phyloP scores from a whole-genome alignment of 495 filamentous ascomycete genomes.

The Staphylotrichum tortipilum region DNA sequence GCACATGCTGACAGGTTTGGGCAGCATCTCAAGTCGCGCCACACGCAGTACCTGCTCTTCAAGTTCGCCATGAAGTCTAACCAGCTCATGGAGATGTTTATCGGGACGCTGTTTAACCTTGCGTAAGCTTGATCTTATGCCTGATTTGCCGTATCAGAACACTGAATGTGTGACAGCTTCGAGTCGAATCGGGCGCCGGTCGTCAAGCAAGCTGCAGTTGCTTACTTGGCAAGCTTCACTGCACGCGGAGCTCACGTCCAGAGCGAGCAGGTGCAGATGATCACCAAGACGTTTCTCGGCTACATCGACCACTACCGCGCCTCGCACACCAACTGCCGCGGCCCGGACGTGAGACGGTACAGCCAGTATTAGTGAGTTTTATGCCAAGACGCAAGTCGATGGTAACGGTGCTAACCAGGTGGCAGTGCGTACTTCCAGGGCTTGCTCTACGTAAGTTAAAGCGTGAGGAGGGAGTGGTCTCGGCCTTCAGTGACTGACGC shows the following conservation, averaged over 20 bases:
- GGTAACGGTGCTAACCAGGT: not conserved
- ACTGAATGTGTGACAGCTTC: slow-evolving; percentile 25
- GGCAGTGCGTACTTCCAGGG: slow-evolving; percentile 15
- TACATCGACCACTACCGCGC: slow-evolving; percentile 55
- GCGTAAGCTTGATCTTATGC: slow-evolving; percentile 11
- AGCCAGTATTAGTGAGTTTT: slow-evolving; percentile 59
- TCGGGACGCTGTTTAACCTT: slow-evolving; percentile 63
- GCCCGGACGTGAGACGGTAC: slow-evolving; percentile 77
- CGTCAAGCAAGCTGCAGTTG: slow-evolving; percentile 70
- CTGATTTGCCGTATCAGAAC: not conserved
- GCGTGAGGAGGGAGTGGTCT: slow-evolving; percentile 32
- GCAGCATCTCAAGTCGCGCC: slow-evolving; percentile 25
- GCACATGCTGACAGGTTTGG: slow-evolving; percentile 3
- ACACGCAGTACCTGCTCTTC: slow-evolving; percentile 54
- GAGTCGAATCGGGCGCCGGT: slow-evolving; percentile 52
- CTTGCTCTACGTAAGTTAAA: slow-evolving; percentile 18
- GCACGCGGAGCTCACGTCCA: slow-evolving; percentile 75
- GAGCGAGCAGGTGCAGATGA: slow-evolving; percentile 61
- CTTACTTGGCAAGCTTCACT: slow-evolving; percentile 82
- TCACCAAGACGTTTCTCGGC: slow-evolving; percentile 64
- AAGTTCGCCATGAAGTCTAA: slow-evolving; percentile 78
- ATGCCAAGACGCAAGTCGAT: too few relatives aligned
- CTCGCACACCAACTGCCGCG: slow-evolving; percentile 60
- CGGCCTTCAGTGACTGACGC: not conserved
- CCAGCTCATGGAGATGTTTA: slow-evolving; percentile 67